Evolutionary conservation across 305 asterid genomes (phyloP).

Genomic region (Solanum hybrid): DNA sequence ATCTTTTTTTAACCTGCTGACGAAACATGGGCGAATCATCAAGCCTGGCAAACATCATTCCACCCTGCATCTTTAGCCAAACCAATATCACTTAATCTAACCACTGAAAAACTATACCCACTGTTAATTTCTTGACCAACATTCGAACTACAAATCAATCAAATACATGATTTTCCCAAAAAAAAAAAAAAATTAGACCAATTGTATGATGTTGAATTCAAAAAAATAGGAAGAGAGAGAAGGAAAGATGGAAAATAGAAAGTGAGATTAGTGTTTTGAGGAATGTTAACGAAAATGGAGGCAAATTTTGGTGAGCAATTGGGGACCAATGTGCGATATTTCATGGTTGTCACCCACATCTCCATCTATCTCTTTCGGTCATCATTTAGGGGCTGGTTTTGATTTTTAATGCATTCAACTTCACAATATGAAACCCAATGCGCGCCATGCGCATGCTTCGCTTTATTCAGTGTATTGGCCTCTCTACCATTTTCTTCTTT

Average conservation of each 20-base stretch:
- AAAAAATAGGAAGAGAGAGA: background rate
- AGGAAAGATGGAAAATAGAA: background rate
- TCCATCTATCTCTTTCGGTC: background rate
- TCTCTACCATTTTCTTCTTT: background rate
- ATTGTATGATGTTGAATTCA: background rate
- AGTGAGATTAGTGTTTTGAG: constrained; percentile 10
- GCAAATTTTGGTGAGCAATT: background rate
- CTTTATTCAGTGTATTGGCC: background rate
- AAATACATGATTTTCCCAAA: background rate
- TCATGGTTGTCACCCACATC: constrained; percentile 30
- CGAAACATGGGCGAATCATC: constrained; percentile 98
- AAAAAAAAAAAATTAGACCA: background rate
- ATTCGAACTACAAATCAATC: background rate
- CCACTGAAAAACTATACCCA: background rate
- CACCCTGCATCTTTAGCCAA: constrained; percentile 36
- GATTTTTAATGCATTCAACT: background rate
- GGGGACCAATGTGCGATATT: constrained; percentile 24
- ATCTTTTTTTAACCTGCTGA: constrained; percentile 51
- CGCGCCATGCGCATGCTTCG: background rate
- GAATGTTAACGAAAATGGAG: constrained; percentile 30
- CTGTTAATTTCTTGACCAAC: background rate
- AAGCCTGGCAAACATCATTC: constrained; percentile 53
- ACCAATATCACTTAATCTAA: background rate
- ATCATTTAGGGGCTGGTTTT: background rate
- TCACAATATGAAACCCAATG: background rate